Percentiles rank a stretch among this genome's conserved stretches.
Evolutionary conservation across 495 filamentous ascomycete species (phyloP).

Genomic region (Podospora appendiculata): DNA sequence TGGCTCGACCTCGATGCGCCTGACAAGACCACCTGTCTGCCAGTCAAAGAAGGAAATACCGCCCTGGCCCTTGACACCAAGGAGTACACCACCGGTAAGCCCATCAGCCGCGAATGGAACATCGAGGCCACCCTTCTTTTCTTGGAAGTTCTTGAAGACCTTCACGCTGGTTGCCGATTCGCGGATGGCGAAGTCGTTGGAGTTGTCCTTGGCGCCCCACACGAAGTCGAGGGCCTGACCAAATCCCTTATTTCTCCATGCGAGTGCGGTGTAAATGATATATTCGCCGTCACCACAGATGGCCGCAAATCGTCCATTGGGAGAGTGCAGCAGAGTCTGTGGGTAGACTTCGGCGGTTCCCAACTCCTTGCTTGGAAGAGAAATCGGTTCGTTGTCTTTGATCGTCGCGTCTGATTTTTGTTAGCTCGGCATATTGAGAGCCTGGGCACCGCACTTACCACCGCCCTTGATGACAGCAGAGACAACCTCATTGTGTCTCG

Average conservation of each 20-base stretch:
- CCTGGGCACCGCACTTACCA: constrained; percentile 29
- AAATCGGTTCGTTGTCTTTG: constrained; percentile 84
- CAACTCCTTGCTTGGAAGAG: constrained; percentile 84
- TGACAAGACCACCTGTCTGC: constrained; percentile 79
- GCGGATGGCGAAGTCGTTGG: constrained; percentile 95
- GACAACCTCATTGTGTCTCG: constrained; percentile 80
- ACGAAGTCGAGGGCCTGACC: constrained; percentile 92
- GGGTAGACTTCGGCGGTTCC: constrained; percentile 96
- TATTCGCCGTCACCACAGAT: constrained; percentile 97
- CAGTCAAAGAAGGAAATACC: constrained; percentile 96
- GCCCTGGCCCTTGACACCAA: constrained; percentile 91
- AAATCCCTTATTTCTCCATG: constrained; percentile 97
- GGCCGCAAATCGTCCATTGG: constrained; percentile 94
- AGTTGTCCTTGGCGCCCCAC: constrained; percentile 96
- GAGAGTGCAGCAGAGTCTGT: constrained; percentile 87
- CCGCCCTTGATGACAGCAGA: constrained; percentile 92
- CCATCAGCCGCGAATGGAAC: constrained; percentile 96
- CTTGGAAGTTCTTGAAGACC: constrained; percentile 96
- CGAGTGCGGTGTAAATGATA: constrained; percentile 95
- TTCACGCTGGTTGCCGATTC: constrained; percentile 91
- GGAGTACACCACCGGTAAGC: constrained; percentile 78
- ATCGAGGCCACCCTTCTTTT: constrained; percentile 80
- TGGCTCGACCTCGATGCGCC: constrained; percentile 93
- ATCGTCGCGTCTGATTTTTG: constrained; percentile 52
- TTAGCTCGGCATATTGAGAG: not conserved